Evolutionary conservation across 2,329 filamentous ascomycete genomes (phyloP), one percentile per base, ranked within the genome.

Genomic region (Botrytis elliptica): DNA sequence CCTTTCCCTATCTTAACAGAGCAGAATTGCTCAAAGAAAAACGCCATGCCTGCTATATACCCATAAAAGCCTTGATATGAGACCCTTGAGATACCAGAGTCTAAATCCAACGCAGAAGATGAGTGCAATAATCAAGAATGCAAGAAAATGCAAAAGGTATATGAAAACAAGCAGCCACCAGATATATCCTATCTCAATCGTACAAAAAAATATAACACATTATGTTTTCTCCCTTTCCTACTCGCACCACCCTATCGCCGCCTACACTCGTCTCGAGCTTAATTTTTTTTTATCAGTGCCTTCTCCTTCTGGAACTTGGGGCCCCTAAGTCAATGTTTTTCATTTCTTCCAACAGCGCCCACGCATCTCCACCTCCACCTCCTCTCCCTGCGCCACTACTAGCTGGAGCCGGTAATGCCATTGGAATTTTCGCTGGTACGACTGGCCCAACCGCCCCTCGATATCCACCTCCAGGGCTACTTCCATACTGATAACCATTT

Each of bases 331-430:
- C 89, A 75, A 92, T 91, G 66, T 85, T 85, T 78, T 87, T 89
- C 85, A 95, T 88, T 83, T 95, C 92, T 76, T 93, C 86, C 82
- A 92, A 87, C 70, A 95, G 83, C 33, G 91, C 88, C 82, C 86
- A 85, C 75, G 88, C 85, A 73, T 83, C 70, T 12, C 70, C 70
- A 20, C 16, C 46, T 42, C 70, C 70, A 40, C 57, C 33, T 1
- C 38, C 66, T 44, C 68, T 59, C 81, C 83, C 38, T 2, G 49
- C 40, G 16, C 29, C 38, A 60, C 25, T n/a, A 42, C 55, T 70
- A 20, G 25, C 38, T 3, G 71, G 63, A 33, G 71, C 63, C 42
- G 71, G 71, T 8, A 69, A 72, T 14, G 46, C 80, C 36, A 92
- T 81, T 1, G 91, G 90, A 14, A 93, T 84, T 82, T 93, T 93